Percentiles rank a stretch among this genome's conserved stretches.
These are phyloP conservation scores for Collybiopsis luxurians DNA, from an alignment of 768 basidiomycete species.

Conservation along the genomic window DNA sequence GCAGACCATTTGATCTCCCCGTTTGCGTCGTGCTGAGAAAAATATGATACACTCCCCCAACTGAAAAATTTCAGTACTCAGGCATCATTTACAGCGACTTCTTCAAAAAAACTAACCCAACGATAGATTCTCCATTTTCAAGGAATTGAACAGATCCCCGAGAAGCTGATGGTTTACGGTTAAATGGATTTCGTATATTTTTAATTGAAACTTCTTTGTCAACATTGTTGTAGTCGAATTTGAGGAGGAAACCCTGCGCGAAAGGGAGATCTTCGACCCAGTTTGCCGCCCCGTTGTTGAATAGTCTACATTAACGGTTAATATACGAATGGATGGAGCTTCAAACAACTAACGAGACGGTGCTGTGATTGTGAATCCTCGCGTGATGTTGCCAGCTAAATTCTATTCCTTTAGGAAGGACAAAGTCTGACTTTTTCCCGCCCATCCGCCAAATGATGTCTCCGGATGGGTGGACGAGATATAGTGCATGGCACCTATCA, in stretches of 20 bases:
- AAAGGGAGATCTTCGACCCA: neutral
- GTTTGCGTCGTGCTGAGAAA: neutral
- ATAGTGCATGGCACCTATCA: conserved; percentile 12
- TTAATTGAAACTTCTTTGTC: neutral
- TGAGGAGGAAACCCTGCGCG: neutral
- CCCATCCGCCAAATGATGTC: conserved; percentile 18
- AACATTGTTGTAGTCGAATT: neutral
- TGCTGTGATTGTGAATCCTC: neutral
- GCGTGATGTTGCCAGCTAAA: conserved; percentile 19
- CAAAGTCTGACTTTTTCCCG: conserved; percentile 15
- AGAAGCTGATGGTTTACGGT: neutral
- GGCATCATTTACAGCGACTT: too few species aligned
- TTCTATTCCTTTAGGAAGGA: conserved; percentile 8
- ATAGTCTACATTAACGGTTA: neutral
- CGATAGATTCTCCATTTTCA: neutral
- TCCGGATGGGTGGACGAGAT: conserved; percentile 13
- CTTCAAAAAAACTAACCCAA: neutral
- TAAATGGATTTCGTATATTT: neutral
- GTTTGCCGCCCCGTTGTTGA: neutral
- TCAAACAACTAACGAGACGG: neutral
- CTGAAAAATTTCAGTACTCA: neutral
- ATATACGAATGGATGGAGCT: too few species aligned
- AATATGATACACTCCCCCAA: conserved; percentile 5
- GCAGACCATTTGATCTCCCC: conserved; percentile 3
- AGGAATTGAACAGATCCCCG: conserved; percentile 3